Base-by-base conservation (phyloP, 306 rosid species). In the Urtica urens region DNA sequence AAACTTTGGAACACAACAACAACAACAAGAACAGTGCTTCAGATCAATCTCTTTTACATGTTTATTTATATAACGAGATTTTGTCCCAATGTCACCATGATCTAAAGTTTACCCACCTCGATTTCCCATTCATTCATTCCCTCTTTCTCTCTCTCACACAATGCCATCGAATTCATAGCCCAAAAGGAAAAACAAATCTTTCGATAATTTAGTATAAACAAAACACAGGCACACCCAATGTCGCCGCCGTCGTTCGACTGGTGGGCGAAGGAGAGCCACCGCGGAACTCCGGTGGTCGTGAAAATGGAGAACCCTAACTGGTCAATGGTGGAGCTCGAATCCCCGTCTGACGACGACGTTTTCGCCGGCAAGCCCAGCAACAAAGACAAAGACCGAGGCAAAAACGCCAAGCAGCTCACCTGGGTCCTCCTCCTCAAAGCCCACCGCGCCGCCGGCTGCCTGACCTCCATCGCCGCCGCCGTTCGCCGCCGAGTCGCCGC, bases 271-370 rank as follows among this genome's bases (percentile, higher is more conserved):
- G 85, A 90, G 25, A 37, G 58, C 55, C 94, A 70, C 50, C 62
- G 78, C 1, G 95, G 95, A 46, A 90, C 96, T n/a, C 96, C 99
- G 2, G 96, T 90, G 48, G 95, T 85, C 38, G 94, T 90, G 12
- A 90, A 85, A 64, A 90, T 90, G 99, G 94, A 90, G 59, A 90
- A 85, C 20, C 95, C 99, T 0, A 90, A 85, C 67, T 90, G 87
- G 87, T 82, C 95, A 10, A 82, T 90, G 94, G 94, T 81, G 10
- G 99, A 90, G 64, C 87, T 90, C 0, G 94, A 90, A 51, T 81
- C 83, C 47, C 93, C 94, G 6, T 65, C 81, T 0, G 86, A 90
- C 17, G 93, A 81, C 12, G 94, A 82, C 53, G 40, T 35, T 13
- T 69, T 90, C 25, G 71, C 49, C n/a, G 51, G 80, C 3, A 49